These are phyloP conservation scores for Fagus crenata DNA, from an alignment of 306 rosid species.

Conservation along the genomic window DNA sequence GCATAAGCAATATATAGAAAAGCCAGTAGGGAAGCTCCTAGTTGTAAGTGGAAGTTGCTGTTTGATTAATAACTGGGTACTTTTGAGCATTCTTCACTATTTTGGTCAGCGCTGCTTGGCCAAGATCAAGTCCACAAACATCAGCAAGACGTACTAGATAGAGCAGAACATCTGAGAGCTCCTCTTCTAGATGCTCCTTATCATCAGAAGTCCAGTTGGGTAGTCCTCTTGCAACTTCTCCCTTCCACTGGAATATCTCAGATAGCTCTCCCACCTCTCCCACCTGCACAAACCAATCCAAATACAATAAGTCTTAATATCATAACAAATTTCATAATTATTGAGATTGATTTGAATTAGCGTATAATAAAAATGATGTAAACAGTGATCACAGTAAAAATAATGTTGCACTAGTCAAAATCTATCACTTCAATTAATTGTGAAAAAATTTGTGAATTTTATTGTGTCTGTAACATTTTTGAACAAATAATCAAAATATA, in stretches of 20 bases:
- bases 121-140: slow-evolving; percentile 75
- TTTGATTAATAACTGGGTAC: slow-evolving; percentile 48
- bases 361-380: no score
- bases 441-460: no score
- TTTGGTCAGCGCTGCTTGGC: slow-evolving; percentile 71
- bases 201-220: slow-evolving; percentile 75
- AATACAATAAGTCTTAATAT: background rate
- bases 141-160: slow-evolving; percentile 71
- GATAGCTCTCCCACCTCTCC: slow-evolving; percentile 83
- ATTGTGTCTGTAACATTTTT: no score
- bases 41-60: slow-evolving; percentile 31
- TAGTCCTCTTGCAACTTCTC: slow-evolving; percentile 76
- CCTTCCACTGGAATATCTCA: slow-evolving; percentile 84
- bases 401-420: no score
- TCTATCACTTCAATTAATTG: no score
- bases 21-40: slow-evolving; percentile 1
- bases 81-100: slow-evolving; percentile 64
- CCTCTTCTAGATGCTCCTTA: slow-evolving; percentile 74
- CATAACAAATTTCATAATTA: background rate
- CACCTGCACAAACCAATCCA: slow-evolving; percentile 41
- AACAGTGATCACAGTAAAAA: no score
- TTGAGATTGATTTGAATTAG: no score
- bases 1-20: background rate
- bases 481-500: no score
- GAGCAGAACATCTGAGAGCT: slow-evolving; percentile 74